A percentile compares a stretch with the other conserved stretches of the same genome.
These are phyloP conservation scores for Spraguea lophii DNA, from an alignment of 371 early-diverging fungal species.

Conservation along the genomic window DNA sequence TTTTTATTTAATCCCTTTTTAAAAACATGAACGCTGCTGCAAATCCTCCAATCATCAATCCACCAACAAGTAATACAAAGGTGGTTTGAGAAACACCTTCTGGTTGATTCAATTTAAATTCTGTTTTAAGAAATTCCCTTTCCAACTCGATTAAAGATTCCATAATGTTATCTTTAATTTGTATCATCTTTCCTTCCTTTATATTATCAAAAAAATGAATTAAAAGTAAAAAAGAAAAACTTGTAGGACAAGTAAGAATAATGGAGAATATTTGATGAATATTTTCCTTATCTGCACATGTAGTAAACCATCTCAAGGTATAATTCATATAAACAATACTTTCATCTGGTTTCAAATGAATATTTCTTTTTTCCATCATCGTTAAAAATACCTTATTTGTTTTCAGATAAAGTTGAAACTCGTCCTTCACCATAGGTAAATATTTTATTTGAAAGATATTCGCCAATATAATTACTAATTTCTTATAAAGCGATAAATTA, in stretches of 20 bases:
- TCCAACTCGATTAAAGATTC: conserved; percentile 6
- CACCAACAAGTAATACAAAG: no score
- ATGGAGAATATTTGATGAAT: conserved; percentile 22
- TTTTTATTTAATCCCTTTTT: no score
- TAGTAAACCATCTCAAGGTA: conserved; percentile 33
- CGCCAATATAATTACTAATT: conserved; percentile 3
- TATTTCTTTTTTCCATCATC: conserved; percentile 31
- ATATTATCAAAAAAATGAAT: conserved; percentile 17
- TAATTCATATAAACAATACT: conserved; percentile 22
- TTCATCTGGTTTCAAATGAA: conserved; percentile 6
- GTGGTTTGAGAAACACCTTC: no score
- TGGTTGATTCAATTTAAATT: neutral
- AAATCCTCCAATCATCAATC: no score
- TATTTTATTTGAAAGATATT: conserved; percentile 29
- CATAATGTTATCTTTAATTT: conserved; percentile 10
- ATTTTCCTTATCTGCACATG: conserved; percentile 12
- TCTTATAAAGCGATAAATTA: neutral
- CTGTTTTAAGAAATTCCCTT: conserved; percentile 19
- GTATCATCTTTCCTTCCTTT: neutral
- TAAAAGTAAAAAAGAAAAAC: conserved; percentile 19
- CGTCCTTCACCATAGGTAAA: conserved; percentile 14
- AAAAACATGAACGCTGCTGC: no score
- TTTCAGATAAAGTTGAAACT: conserved; percentile 25
- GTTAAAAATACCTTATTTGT: conserved; percentile 26
- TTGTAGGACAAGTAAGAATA: conserved; percentile 21